Evolutionary conservation across 768 basidiomycete genomes (phyloP).

Genomic region (Cubamyces sp.): DNA sequence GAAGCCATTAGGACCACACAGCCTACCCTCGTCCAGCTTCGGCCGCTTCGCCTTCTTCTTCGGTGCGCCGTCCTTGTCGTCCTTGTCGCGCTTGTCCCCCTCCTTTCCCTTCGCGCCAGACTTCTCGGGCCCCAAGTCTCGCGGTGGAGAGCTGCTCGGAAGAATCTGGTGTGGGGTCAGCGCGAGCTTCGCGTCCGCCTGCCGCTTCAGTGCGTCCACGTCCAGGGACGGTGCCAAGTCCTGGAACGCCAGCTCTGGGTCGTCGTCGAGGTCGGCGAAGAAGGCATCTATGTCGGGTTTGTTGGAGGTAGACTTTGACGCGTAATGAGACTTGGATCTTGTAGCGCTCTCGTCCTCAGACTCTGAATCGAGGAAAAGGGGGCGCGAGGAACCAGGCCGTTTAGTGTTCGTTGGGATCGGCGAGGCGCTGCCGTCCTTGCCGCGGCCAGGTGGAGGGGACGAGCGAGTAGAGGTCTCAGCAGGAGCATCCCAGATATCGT

Average conservation of each 20-base stretch:
- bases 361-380: conserved; percentile 61
- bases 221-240: conserved; percentile 56
- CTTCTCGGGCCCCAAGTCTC: conserved; percentile 36
- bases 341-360: conserved; percentile 50
- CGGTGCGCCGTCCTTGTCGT: conserved; percentile 33
- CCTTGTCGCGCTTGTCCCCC: conserved; percentile 35
- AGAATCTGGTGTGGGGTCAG: conserved; percentile 51
- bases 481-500: conserved; percentile 65
- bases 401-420: conserved; percentile 34
- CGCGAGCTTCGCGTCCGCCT: conserved; percentile 56
- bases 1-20: conserved; percentile 78
- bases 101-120: conserved; percentile 42
- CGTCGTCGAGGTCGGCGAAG: conserved; percentile 53
- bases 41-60: conserved; percentile 54
- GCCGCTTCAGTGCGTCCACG: conserved; percentile 53
- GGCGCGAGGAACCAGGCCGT: conserved; percentile 38
- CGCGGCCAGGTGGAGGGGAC: conserved; percentile 17
- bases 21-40: conserved; percentile 74
- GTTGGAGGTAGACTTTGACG: conserved; percentile 27
- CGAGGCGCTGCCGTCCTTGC: conserved; percentile 26
- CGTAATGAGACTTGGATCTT: conserved; percentile 23
- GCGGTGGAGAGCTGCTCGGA: conserved; percentile 53
- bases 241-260: conserved; percentile 44
- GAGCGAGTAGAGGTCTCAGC: conserved; percentile 36
- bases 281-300: conserved; percentile 44